Base-by-base conservation (phyloP, 352 stramenopile genomes). In the Saprolegnia diclina region DNA sequence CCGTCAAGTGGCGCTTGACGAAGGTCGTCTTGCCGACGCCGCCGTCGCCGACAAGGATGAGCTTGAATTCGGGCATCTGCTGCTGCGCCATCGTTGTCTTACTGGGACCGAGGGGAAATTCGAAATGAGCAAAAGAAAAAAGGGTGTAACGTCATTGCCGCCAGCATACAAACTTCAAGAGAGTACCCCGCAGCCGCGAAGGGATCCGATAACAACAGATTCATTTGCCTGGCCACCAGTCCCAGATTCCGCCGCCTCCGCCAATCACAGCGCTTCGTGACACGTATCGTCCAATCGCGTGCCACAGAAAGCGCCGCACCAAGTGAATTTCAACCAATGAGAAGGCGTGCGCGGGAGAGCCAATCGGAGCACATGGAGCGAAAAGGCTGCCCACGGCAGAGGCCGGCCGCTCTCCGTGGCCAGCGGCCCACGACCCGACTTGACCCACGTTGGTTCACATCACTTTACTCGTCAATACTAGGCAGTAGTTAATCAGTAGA, bases 21-120 rank as follows among this genome's bases (percentile, higher is more conserved):
- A 99, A 99, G 37, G 97, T 99, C n/a, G 97, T 99, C 87, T 99
- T 99, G 65, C 98, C 98, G 53, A 99, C 97, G 76, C 97, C 97
- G 74, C 97, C 97, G 79, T 99, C 98, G 67, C 98, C 98, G 62
- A 99, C 96, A 68, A 99, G 95, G 74, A 99, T 99, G 21, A 99
- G 90, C 88, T 99, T 99, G 80, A 99, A 99, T 87, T 99, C 97
- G 42, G 97, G 97, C 69, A 97, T 89, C 72, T 91, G 77, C 85
- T 91, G 77, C 85, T 59, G 52, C 11, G 52, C 52, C 52, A 59
- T 59, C 13, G 13, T 59, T 59, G n/a, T 24, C 11, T 26, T 24
- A n/a, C 35, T 2, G 29, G 29, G 29, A 35, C 29, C 29, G 29
- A 35, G 35, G n/a, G 24, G 35, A 59, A 59, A 26, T 40, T 16